phyloP scores from a whole-genome alignment of 106 monocot genomes.

The Allium cepa region DNA sequence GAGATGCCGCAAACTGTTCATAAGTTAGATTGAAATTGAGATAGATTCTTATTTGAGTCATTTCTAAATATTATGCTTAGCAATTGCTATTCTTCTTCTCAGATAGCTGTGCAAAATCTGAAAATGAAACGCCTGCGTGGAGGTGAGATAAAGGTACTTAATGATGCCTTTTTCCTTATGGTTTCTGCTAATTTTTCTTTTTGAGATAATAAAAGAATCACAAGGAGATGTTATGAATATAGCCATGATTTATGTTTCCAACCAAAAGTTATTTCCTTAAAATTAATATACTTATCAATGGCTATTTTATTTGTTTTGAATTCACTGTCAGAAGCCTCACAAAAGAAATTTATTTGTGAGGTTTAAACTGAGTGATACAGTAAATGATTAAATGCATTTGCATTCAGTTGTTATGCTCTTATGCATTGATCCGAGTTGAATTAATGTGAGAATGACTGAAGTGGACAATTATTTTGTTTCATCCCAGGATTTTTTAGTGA shows the following conservation, averaged over 20 bases:
- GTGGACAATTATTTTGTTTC: conserved; percentile 2
- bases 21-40: too few species aligned
- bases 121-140: conserved; percentile 88
- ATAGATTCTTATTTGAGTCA: too few species aligned
- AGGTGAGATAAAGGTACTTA: conserved; percentile 85
- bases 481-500: too few species aligned
- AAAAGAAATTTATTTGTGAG: conserved; percentile 4
- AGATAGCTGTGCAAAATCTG: conserved; percentile 81
- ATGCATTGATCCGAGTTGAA: conserved; percentile 1
- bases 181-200: not conserved
- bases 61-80: too few species aligned
- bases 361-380: conserved; percentile 11
- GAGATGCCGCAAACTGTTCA: too few species aligned
- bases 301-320: not conserved
- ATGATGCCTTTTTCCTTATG: not conserved
- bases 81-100: not conserved
- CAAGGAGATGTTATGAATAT: too few species aligned
- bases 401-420: not conserved
- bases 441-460: not conserved
- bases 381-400: conserved; percentile 1
- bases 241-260: too few species aligned
- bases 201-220: too few species aligned
- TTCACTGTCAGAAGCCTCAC: conserved; percentile 11
- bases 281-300: not conserved
- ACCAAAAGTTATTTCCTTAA: too few species aligned